Percentiles rank a stretch among this genome's conserved stretches.
Evolutionary conservation across 352 stramenopile species (phyloP).

Genomic region (Phytophthora hibernalis): DNA sequence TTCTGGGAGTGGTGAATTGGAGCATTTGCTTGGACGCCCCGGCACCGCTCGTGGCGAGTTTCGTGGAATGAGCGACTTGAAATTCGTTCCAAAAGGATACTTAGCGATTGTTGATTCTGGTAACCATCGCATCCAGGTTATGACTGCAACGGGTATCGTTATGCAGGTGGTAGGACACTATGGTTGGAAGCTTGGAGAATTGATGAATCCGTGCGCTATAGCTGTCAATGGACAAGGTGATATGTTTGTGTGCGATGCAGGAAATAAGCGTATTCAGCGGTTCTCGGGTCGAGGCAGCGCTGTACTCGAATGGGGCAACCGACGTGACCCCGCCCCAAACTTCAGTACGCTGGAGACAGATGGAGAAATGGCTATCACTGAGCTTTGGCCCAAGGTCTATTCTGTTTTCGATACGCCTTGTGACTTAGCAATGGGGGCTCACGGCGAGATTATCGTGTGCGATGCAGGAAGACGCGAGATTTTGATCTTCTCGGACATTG

Average conservation of each 20-base stretch:
- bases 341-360: background rate
- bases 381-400: conserved; percentile 19
- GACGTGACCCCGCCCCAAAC: conserved; percentile 18
- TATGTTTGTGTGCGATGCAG: conserved; percentile 65
- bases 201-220: conserved; percentile 48
- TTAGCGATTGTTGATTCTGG: conserved; percentile 59
- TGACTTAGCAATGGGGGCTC: conserved; percentile 27
- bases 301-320: conserved; percentile 53
- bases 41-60: conserved; percentile 59
- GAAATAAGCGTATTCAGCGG: conserved; percentile 68
- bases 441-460: conserved; percentile 54
- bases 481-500: conserved; percentile 52
- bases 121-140: conserved; percentile 67
- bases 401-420: conserved; percentile 45
- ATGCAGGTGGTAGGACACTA: conserved; percentile 47
- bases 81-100: conserved; percentile 58
- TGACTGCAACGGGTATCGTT: conserved; percentile 52
- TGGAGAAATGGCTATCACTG: background rate
- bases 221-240: conserved; percentile 52
- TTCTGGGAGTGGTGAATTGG: conserved; percentile 51
- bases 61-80: conserved; percentile 51
- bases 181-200: conserved; percentile 40
- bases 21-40: conserved; percentile 55
- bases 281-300: conserved; percentile 53
- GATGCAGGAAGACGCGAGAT: conserved; percentile 43